Evolutionary conservation across 1,139 yeast genomes (phyloP), one percentile per base, ranked within the genome.

Genomic region (Hansenula anomala): DNA sequence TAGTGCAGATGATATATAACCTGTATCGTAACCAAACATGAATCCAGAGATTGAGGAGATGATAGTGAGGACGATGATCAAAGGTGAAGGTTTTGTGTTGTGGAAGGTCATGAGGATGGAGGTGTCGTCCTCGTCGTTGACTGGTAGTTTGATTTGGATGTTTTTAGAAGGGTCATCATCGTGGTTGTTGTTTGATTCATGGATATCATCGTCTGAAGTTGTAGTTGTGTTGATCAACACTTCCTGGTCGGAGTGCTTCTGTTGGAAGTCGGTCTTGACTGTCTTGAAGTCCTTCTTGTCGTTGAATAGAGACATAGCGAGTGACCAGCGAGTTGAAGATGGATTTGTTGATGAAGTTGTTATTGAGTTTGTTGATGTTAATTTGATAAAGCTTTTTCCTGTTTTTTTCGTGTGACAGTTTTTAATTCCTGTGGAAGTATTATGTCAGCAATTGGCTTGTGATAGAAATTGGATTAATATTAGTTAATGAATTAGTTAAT

Each of bases 21-120:
- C 97, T 0, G 97, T 90, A 60, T 90, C 97, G 58, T 90, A 90
- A 47, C 97, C 97, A 63, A 89, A 90, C 88, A 90, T 80, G 61
- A 89, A 89, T 5, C 97, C 97, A 2, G 96, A 88, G 45, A 90
- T 81, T 10, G 96, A 88, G 0, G 96, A 82, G 14, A 87, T 79
- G 40, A 83, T 67, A 0, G 96, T 86, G 41, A 90, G 64, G 28
- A 78, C 63, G 23, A 89, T 66, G 40, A 89, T 85, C 56, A 86
- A 63, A 11, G 69, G 65, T 14, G 90, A 73, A 11, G 88, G 84
- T 42, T 64, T 71, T 16, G 71, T 69, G 48, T 67, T 67, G 36
- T 61, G 59, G 50, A 53, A 51, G 2, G 66, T 60, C 51, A 69
- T 60, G 41, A 68, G 50, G 23, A 60, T 61, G 6, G 70, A 63